A percentile compares a stretch with the other conserved stretches of the same genome.
Conservation (phyloP, 768 basidiomycete species). For the Panaeolus papilionaceus region DNA sequence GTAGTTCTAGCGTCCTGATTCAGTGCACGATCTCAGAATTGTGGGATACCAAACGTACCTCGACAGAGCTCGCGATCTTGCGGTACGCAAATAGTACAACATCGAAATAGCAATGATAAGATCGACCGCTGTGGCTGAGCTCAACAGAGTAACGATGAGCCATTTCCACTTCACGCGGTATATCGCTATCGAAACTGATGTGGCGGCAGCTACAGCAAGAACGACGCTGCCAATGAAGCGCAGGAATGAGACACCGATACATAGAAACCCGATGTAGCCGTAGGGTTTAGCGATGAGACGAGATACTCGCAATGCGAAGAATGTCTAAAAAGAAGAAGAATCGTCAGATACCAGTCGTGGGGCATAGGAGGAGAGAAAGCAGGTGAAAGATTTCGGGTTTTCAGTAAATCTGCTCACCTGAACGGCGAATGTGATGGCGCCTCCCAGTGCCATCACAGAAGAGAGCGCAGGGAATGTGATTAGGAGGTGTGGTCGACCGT, state of each 20-base stretch:
- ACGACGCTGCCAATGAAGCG: constrained; percentile 37
- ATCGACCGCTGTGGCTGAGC: constrained; percentile 35
- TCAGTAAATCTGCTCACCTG: constrained; percentile 28
- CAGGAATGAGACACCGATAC: constrained; percentile 31
- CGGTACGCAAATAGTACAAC: constrained; percentile 35
- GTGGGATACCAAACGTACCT: constrained; percentile 21
- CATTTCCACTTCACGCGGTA: constrained; percentile 35
- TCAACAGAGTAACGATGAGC: constrained; percentile 38
- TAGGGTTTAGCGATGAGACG: constrained; percentile 35
- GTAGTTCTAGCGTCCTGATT: constrained; percentile 23
- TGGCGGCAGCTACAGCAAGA: constrained; percentile 31
- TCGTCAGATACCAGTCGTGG: neutral
- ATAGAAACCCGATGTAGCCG: constrained; percentile 33
- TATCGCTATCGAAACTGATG: constrained; percentile 24
- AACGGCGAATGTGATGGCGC: constrained; percentile 35
- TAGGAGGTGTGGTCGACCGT: constrained; percentile 30
- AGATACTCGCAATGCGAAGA: constrained; percentile 38
- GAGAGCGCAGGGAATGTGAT: constrained; percentile 1
- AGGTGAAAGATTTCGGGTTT: neutral
- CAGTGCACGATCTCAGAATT: too few relatives aligned
- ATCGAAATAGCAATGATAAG: constrained; percentile 37
- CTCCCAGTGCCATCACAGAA: constrained; percentile 33
- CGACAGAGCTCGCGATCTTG: constrained; percentile 28
- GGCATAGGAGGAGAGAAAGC: neutral
- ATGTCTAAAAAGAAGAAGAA: constrained; percentile 28